Conservation (phyloP, 495 filamentous ascomycete genomes). For the Cryomyces antarcticus region DNA sequence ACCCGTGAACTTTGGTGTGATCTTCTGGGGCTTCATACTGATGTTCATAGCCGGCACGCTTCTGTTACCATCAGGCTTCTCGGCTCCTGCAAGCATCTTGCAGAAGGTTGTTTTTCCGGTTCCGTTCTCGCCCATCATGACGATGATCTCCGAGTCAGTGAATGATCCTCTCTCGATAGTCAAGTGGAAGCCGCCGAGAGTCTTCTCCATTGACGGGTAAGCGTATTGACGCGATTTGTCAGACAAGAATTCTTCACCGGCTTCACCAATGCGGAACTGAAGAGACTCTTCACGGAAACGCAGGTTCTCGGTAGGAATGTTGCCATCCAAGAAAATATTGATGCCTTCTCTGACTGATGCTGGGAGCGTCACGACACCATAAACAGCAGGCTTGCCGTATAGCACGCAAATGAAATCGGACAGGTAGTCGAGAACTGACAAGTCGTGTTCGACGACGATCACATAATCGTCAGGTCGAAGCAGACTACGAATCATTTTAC, state of each 20-base stretch:
- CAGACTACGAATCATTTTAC: conserved; percentile 74
- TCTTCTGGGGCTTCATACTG: conserved; percentile 98
- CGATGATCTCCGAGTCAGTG: conserved; percentile 93
- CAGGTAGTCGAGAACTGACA: conserved; percentile 92
- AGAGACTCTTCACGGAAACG: conserved; percentile 95
- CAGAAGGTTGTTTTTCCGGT: conserved; percentile 97
- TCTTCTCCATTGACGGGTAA: conserved; percentile 88
- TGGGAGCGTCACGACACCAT: conserved; percentile 95
- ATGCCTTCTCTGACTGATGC: conserved; percentile 95
- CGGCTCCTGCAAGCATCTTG: conserved; percentile 74
- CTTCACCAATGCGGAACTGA: conserved; percentile 87
- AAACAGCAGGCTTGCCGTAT: conserved; percentile 85
- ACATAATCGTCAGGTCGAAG: conserved; percentile 81
- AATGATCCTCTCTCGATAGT: conserved; percentile 64
- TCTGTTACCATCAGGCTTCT: conserved; percentile 62
- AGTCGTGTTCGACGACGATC: conserved; percentile 96
- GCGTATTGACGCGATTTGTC: conserved; percentile 69
- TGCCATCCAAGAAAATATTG: conserved; percentile 97
- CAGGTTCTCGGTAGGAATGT: conserved; percentile 94
- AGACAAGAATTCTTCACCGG: conserved; percentile 70
- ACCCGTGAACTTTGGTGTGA: conserved; percentile 90
- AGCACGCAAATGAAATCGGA: conserved; percentile 96
- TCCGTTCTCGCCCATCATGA: conserved; percentile 99
- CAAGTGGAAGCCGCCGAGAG: conserved; percentile 74
- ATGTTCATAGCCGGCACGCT: conserved; percentile 86